These are phyloP conservation scores for Cercospora sp. DNA, from an alignment of 2,329 filamentous ascomycete species.

Conservation along the genomic window DNA sequence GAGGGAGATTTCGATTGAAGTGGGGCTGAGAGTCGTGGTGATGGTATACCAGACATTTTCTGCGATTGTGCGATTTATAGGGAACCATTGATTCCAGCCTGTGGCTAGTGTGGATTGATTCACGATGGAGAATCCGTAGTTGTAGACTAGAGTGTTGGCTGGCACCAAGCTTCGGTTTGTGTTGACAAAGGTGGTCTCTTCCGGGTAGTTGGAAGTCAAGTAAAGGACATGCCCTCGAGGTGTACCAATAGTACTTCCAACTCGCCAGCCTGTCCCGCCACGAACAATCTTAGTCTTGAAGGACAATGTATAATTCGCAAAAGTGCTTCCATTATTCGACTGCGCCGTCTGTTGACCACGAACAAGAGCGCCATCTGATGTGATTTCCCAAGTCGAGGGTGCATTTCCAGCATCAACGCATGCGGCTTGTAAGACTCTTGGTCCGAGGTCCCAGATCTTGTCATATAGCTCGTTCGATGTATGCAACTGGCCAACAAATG, in stretches of 20 bases:
- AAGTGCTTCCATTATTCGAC: conserved; percentile 29
- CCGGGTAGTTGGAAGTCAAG: conserved; percentile 32
- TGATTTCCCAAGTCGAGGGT: conserved; percentile 42
- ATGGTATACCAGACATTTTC: conserved; percentile 45
- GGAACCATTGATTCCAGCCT: conserved; percentile 34
- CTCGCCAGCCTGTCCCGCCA: conserved; percentile 45
- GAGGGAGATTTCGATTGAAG: conserved; percentile 37
- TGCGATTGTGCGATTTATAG: conserved; percentile 33
- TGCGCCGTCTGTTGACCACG: conserved; percentile 40
- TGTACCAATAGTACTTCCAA: conserved; percentile 30
- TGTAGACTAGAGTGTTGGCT: conserved; percentile 41
- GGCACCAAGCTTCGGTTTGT: conserved; percentile 41
- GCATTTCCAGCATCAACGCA: conserved; percentile 45
- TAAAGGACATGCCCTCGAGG: conserved; percentile 32
- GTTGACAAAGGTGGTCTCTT: conserved; percentile 38
- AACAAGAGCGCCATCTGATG: conserved; percentile 40
- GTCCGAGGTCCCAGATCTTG: conserved; percentile 45
- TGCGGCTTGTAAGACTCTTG: conserved; percentile 37
- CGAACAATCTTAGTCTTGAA: conserved; percentile 44
- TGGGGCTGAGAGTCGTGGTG: conserved; percentile 37
- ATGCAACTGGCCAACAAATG: conserved; percentile 38
- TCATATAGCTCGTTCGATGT: conserved; percentile 39
- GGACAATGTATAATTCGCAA: conserved; percentile 42
- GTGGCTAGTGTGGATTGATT: conserved; percentile 42
- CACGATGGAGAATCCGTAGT: conserved; percentile 41